phyloP scores from a whole-genome alignment of 805 yeast genomes.

The Candida oleophila region DNA sequence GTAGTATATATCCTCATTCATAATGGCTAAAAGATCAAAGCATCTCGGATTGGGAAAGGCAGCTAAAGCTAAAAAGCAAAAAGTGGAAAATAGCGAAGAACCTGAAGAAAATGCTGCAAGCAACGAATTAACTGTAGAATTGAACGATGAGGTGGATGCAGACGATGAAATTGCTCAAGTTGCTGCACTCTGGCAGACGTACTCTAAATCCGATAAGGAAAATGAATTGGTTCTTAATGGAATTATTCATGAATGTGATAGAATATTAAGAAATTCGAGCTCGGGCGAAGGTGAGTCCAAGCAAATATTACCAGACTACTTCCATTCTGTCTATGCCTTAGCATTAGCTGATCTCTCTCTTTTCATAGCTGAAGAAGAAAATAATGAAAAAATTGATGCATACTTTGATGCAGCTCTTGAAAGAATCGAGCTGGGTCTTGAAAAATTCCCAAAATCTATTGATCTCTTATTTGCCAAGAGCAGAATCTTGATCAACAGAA shows the following conservation, averaged over 20 bases:
- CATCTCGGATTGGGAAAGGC: constrained; percentile 44
- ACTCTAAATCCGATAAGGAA: constrained; percentile 52
- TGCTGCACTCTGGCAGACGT: constrained; percentile 69
- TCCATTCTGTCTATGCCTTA: constrained; percentile 72
- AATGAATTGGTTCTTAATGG: constrained; percentile 74
- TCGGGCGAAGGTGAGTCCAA: constrained; percentile 10
- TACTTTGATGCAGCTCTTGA: constrained; percentile 74
- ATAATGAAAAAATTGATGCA: constrained; percentile 43
- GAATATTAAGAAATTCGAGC: constrained; percentile 55
- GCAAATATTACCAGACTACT: constrained; percentile 41
- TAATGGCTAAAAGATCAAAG: constrained; percentile 24
- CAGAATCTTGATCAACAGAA: constrained; percentile 53
- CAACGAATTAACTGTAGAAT: constrained; percentile 52
- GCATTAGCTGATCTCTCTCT: constrained; percentile 65
- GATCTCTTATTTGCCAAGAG: constrained; percentile 53
- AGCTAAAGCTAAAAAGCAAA: constrained; percentile 47
- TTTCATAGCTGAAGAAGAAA: constrained; percentile 48
- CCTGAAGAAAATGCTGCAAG: constrained; percentile 10
- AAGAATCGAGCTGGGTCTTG: constrained; percentile 60
- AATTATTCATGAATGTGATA: constrained; percentile 87
- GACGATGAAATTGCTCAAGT: constrained; percentile 81
- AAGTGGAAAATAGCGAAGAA: constrained; percentile 18
- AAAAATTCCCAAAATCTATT: constrained; percentile 43
- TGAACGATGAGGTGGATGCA: constrained; percentile 67
- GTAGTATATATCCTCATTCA: neutral